Percentiles rank a stretch among this genome's conserved stretches.
Conservation (phyloP, 2,329 filamentous ascomycete species). For the Aureobasidium sp. region DNA sequence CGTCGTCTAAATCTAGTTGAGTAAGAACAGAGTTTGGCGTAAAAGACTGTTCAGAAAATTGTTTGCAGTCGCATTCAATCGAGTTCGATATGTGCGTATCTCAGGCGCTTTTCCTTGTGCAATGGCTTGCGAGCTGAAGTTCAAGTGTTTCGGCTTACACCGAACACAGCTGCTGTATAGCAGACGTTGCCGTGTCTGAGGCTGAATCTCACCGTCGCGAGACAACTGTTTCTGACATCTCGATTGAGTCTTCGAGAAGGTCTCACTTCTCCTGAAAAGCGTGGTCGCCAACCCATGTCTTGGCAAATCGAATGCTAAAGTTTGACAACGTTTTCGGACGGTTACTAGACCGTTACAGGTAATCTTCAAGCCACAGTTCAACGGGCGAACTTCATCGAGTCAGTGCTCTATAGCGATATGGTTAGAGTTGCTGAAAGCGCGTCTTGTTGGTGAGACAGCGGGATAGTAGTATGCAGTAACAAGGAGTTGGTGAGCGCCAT, state of each 20-base stretch:
- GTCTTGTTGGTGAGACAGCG: slow-evolving; percentile 6
- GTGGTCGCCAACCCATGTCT: not conserved
- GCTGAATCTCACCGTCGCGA: not conserved
- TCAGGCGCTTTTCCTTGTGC: not conserved
- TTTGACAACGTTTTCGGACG: slow-evolving; percentile 7
- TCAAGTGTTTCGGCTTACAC: slow-evolving; percentile 1
- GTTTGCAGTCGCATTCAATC: not conserved
- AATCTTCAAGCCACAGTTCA: not conserved
- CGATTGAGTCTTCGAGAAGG: slow-evolving; percentile 1
- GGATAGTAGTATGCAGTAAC: not conserved
- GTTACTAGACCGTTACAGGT: slow-evolving; percentile 1
- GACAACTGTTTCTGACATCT: not conserved
- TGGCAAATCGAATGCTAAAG: not conserved
- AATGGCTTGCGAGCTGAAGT: not conserved
- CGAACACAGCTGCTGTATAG: not conserved
- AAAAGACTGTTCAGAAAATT: not conserved
- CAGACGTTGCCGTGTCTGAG: not conserved
- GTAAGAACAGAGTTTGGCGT: not conserved
- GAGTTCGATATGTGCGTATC: not conserved
- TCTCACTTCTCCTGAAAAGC: not conserved
- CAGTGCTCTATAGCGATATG: not conserved
- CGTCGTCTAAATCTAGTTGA: not conserved
- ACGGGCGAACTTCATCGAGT: not conserved
- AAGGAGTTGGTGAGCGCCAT: not conserved
- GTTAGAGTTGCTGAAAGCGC: not conserved